phyloP scores from a whole-genome alignment of 1,139 yeast species.

The Suhomyces taliae region DNA sequence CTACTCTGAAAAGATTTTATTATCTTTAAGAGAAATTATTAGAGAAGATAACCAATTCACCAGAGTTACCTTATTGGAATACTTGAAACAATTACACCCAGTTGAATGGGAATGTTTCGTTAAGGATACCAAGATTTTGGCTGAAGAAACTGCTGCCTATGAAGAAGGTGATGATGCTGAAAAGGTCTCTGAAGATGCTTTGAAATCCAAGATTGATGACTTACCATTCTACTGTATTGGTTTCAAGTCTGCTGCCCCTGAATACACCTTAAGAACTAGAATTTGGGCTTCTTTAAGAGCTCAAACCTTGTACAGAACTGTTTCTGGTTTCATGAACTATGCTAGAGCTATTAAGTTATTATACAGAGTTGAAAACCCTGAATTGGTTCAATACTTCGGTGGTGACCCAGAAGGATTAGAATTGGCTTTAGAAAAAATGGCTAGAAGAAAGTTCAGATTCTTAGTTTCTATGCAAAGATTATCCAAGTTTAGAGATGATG shows the following conservation, averaged over 20 bases:
- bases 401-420: conserved; percentile 96
- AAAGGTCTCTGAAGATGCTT: conserved; percentile 62
- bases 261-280: conserved; percentile 95
- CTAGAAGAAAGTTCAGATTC: conserved; percentile 97
- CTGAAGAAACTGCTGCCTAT: conserved; percentile 93
- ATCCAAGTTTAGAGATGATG: conserved; percentile 95
- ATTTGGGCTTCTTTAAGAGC: conserved; percentile 99
- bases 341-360: conserved; percentile 96
- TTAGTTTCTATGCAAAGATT: conserved; percentile 98
- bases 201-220: conserved; percentile 91
- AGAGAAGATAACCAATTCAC: conserved; percentile 99
- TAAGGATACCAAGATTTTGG: conserved; percentile 95
- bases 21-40: conserved; percentile 93
- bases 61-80: conserved; percentile 92
- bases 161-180: conserved; percentile 72
- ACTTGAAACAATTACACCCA: conserved; percentile 95
- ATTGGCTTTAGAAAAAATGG: conserved; percentile 97
- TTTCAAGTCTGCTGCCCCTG: conserved; percentile 99
- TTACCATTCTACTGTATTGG: conserved; percentile 98
- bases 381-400: conserved; percentile 96
- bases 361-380: conserved; percentile 98
- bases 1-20: conserved; percentile 92
- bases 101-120: conserved; percentile 99
- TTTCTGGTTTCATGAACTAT: conserved; percentile 98
- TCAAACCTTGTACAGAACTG: conserved; percentile 97